Base-by-base conservation (phyloP, 495 filamentous ascomycete species). In the Neurospora pannonica region DNA sequence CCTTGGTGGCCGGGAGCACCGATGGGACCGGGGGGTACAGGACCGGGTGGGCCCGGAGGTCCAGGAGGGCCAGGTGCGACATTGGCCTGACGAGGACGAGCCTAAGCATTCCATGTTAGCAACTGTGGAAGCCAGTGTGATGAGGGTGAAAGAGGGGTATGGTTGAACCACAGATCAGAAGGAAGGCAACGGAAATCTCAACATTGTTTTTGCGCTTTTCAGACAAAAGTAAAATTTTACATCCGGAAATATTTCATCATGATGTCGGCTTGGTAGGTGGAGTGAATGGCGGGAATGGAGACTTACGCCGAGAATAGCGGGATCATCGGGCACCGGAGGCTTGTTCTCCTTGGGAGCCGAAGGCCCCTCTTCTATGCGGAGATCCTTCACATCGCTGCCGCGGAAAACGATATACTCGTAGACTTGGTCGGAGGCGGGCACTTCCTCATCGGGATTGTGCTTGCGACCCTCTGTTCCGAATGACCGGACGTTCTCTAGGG, bases 111-210 rank as follows among this genome's bases (percentile, higher is more conserved):
- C 60, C 54, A 76, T 43, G 72, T 83, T 74, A 82, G 80, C 74
- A 76, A 39, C 31, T 62, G 48, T 46, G 73, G 72, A 71, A 74
- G 72, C 38, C 17, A 3, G 24, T 46, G 19, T 42, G 71, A 34
- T 70, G 31, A 17, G 71, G 38, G 21, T 70, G 42, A 43, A 73
- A 37, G 38, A 21, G n/a, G 71, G 4, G 15, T 34, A 67, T 42
- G 38, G 31, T 73, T 48, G 36, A 71, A 74, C 74, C 75, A 74
- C 36, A 74, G 75, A 86, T 94, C 94, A 98, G 94, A 97, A 97
- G 94, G 95, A 98, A 97, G 94, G 94, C 95, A 98, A 97, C 94
- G 95, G 94, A 97, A 92, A 93, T 91, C 84, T 97, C 94, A 89
- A 95, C 94, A 97, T 82, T 87, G 85, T 75, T 77, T 83, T 96